Evolutionary conservation across 2,329 filamentous ascomycete genomes (phyloP), one percentile per base, ranked within the genome.

Genomic region (Talaromyces sp.): DNA sequence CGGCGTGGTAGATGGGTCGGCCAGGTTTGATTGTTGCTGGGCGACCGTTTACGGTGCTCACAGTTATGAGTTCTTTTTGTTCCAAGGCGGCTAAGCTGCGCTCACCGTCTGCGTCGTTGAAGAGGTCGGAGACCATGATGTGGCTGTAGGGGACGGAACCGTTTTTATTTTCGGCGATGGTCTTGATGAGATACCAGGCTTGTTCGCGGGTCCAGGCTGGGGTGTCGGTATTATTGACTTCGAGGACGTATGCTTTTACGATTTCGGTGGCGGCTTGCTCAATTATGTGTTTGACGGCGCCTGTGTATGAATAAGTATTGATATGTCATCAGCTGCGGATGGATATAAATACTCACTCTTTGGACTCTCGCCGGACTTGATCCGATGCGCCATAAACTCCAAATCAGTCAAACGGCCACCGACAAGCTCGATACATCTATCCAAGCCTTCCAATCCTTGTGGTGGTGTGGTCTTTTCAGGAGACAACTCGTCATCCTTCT

Each of bases 351-450:
- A 64, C 61, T 61, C 38, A 80, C 81, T 85, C 68, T 84, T 85
- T 0, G 95, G 95, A 1, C 85, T 90, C 76, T 97, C 93, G 17
- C 95, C 94, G 0, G 90, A 88, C 78, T 92, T 92, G 71, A 99
- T 90, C 19, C 95, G 86, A 40, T 94, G 88, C n/a, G 93, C 91
- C 51, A 99, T 87, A 73, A 95, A 96, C 74, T 98, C 94, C 22
- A 99, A 88, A 73, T 99, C 95, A 0, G 93, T 97, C n/a, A 99
- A 84, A 3, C 95, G 91, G 1, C 95, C 95, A 25, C 95, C 95
- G 1, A 99, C 85, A 0, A 89, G 85, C 31, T 88, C 85, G 69
- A 98, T 96, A 70, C 91, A 93, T 31, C 84, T 84, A 72, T 97
- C 93, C 1, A 99, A 84, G 68, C 93, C 91, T 0, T 78, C 76